These are phyloP conservation scores for Gymnopilus junonius DNA, from an alignment of 768 basidiomycete genomes.

Conservation along the genomic window DNA sequence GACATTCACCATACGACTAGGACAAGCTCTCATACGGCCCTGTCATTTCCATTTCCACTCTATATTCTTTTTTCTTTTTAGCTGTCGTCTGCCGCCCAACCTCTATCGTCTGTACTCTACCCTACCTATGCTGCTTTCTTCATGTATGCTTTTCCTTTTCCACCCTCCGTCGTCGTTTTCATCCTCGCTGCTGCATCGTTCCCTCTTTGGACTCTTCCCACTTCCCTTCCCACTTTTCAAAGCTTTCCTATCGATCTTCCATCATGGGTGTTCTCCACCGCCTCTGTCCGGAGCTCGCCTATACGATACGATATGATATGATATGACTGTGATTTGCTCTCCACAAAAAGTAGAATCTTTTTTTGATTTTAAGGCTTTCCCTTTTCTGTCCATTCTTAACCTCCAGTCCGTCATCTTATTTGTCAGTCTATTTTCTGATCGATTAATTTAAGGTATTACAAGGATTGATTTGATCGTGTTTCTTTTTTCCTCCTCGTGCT, in stretches of 20 bases:
- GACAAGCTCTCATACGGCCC: too few relatives aligned
- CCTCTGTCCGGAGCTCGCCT: not conserved
- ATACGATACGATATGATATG: not conserved
- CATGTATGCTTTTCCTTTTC: not conserved
- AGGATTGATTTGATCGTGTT: constrained; percentile 2
- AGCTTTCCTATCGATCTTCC: not conserved
- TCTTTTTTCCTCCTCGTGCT: not conserved
- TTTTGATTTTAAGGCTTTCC: constrained; percentile 2
- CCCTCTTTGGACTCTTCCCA: not conserved
- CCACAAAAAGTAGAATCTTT: not conserved
- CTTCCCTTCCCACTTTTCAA: not conserved
- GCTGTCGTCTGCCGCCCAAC: not conserved
- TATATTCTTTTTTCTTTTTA: not conserved
- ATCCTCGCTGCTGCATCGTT: not conserved
- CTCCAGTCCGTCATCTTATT: constrained; percentile 7
- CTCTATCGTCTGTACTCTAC: not conserved
- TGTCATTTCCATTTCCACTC: not conserved
- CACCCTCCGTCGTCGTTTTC: not conserved
- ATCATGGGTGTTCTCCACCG: not conserved
- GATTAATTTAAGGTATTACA: constrained; percentile 24
- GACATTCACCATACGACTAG: not conserved
- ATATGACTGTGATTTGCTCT: not conserved
- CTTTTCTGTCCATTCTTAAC: not conserved
- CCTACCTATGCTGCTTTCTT: not conserved
- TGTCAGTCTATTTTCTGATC: constrained; percentile 9